These are phyloP conservation scores for Trichophyton verrucosum DNA, from an alignment of 2,329 filamentous ascomycete genomes.

Conservation along the genomic window DNA sequence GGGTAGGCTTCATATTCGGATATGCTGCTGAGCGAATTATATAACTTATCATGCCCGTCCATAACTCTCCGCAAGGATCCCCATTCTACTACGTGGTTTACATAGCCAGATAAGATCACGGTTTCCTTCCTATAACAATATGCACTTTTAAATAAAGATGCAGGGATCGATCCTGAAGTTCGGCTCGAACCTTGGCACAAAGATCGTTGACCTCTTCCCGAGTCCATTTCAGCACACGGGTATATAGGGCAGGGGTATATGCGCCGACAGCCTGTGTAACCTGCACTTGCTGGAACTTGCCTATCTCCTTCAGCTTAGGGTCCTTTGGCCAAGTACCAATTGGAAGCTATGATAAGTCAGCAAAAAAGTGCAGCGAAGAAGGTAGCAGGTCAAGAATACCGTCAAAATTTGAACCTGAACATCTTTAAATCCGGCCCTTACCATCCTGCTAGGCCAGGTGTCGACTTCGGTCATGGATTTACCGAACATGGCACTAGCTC, in stretches of 20 bases:
- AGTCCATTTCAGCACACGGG: slow-evolving; percentile 7
- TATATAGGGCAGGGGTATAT: slow-evolving; percentile 15
- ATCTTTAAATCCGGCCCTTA: slow-evolving; percentile 43
- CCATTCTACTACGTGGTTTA: neutral
- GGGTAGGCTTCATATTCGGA: neutral
- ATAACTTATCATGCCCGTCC: neutral
- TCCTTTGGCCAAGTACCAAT: slow-evolving; percentile 14
- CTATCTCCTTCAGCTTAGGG: slow-evolving; percentile 10
- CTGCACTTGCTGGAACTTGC: slow-evolving; percentile 11
- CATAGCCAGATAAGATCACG: neutral
- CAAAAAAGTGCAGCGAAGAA: neutral
- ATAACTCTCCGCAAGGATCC: neutral
- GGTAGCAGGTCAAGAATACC: neutral
- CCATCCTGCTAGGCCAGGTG: slow-evolving; percentile 32
- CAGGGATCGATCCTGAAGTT: slow-evolving; percentile 10
- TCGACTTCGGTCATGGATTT: slow-evolving; percentile 25
- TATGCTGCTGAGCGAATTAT: neutral
- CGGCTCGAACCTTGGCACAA: slow-evolving; percentile 3
- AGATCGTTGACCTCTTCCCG: slow-evolving; percentile 8
- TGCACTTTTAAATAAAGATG: slow-evolving; percentile 11
- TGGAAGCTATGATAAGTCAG: slow-evolving; percentile 9
- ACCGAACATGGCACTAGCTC: slow-evolving; percentile 19
- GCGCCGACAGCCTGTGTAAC: slow-evolving; percentile 12
- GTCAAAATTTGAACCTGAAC: slow-evolving; percentile 22
- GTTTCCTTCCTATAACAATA: slow-evolving; percentile 8